A percentile compares a stretch with the other conserved stretches of the same genome.
Conservation (phyloP, 805 yeast species). For the Maudiozyma turicensis region DNA sequence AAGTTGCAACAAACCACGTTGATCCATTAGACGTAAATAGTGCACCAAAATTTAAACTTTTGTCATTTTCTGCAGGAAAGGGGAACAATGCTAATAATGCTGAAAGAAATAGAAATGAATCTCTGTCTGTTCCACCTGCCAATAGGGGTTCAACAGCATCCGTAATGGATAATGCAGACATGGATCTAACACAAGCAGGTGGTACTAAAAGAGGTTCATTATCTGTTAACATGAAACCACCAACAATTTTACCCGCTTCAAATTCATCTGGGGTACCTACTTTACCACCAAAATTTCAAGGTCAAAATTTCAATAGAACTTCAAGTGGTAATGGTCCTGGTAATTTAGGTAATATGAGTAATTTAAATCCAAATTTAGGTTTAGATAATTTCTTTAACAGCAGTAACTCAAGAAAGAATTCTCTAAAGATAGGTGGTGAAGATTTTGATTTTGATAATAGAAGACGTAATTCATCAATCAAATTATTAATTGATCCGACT, state of each 20-base stretch:
- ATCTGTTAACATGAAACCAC: constrained; percentile 17
- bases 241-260: constrained; percentile 12
- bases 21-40: constrained; percentile 43
- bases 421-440: constrained; percentile 23
- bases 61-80: constrained; percentile 12
- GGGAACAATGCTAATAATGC: constrained; percentile 2
- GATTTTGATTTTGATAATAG: constrained; percentile 25
- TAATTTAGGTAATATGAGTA: neutral
- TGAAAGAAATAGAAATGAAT: constrained; percentile 7
- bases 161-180: constrained; percentile 17
- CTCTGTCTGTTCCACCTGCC: constrained; percentile 3
- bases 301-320: neutral
- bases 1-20: constrained; percentile 33
- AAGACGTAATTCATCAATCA: constrained; percentile 26
- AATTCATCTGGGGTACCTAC: neutral
- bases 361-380: neutral
- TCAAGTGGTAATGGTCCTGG: neutral
- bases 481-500: constrained; percentile 5
- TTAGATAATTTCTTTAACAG: constrained; percentile 6
- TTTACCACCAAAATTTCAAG: neutral
- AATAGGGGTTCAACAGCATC: constrained; percentile 21
- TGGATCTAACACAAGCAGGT: constrained; percentile 11
- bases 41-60: constrained; percentile 28
- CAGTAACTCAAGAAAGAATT: constrained; percentile 21
- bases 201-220: constrained; percentile 1